These are phyloP conservation scores for Lycium barbarum DNA, from an alignment of 257 asterid genomes.

Conservation along the genomic window DNA sequence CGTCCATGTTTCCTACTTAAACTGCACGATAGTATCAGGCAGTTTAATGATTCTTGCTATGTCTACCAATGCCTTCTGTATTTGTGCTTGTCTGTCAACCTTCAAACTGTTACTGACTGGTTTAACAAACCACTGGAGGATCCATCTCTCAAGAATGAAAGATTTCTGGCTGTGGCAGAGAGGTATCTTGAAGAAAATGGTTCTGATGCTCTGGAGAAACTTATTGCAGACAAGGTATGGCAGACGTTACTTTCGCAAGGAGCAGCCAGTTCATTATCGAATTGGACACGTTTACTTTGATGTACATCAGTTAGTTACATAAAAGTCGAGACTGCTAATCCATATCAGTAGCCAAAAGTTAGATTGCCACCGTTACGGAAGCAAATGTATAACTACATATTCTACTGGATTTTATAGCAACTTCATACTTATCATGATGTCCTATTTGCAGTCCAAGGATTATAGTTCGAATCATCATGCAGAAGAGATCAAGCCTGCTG, in stretches of 20 bases:
- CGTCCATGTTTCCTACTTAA: constrained; percentile 36
- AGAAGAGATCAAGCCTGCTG: constrained; percentile 6
- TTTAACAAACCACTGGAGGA: constrained; percentile 29
- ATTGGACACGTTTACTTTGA: neutral
- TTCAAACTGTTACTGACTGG: constrained; percentile 16
- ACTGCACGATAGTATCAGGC: constrained; percentile 23
- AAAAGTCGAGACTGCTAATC: neutral
- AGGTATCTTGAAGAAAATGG: constrained; percentile 45
- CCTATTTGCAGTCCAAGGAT: neutral
- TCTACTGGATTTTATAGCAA: too few species aligned
- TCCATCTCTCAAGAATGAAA: constrained; percentile 25
- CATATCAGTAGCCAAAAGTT: constrained; percentile 20
- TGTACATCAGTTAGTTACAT: constrained; percentile 4
- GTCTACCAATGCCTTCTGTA: constrained; percentile 3
- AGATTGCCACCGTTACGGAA: neutral
- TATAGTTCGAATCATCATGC: neutral
- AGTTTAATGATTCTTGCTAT: constrained; percentile 28
- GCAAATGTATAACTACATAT: neutral
- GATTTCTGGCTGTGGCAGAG: constrained; percentile 39
- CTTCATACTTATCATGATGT: neutral
- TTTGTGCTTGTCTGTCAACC: constrained; percentile 18
- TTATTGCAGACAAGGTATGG: constrained; percentile 42
- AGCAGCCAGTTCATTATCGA: neutral
- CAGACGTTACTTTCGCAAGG: neutral
- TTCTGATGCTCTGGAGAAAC: constrained; percentile 44